These are phyloP conservation scores for Silene vulgaris DNA, from an alignment of 179 eudicot genomes.

Conservation along the genomic window DNA sequence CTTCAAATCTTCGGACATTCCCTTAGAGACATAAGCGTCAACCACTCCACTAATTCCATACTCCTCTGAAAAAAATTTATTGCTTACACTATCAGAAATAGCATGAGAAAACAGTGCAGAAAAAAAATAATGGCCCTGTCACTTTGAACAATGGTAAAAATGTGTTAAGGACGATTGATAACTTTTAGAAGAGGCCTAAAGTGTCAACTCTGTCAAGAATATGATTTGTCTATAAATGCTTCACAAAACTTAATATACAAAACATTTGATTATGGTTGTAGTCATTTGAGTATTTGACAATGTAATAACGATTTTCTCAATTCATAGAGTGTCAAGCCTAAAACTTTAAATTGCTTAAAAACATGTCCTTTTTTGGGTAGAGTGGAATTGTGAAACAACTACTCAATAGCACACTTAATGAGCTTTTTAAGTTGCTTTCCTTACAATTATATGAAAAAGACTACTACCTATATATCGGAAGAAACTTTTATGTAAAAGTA, in stretches of 20 bases:
- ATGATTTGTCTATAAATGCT: background rate
- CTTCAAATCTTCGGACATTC: slow-evolving; percentile 45
- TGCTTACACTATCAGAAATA: background rate
- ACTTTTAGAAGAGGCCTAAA: background rate
- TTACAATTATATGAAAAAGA: background rate
- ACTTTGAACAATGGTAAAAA: background rate
- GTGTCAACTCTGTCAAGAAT: background rate
- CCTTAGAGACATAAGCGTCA: slow-evolving; percentile 55
- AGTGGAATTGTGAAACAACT: background rate
- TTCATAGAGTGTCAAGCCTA: background rate
- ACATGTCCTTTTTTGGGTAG: background rate
- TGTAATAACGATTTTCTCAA: slow-evolving; percentile 1
- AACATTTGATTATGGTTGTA: background rate
- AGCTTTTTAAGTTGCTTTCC: background rate
- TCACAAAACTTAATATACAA: background rate
- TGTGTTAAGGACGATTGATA: background rate
- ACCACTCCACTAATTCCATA: slow-evolving; percentile 43
- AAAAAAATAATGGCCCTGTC: background rate
- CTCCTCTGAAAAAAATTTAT: slow-evolving; percentile 41
- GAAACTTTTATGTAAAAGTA: no score
- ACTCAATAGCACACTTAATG: background rate
- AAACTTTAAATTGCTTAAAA: background rate
- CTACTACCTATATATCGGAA: no score
- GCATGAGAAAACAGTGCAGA: background rate
- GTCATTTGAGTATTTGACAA: background rate